Conservation (phyloP, 1,284 basidiomycete genomes). For the Tilletiopsis washingtonensis region DNA sequence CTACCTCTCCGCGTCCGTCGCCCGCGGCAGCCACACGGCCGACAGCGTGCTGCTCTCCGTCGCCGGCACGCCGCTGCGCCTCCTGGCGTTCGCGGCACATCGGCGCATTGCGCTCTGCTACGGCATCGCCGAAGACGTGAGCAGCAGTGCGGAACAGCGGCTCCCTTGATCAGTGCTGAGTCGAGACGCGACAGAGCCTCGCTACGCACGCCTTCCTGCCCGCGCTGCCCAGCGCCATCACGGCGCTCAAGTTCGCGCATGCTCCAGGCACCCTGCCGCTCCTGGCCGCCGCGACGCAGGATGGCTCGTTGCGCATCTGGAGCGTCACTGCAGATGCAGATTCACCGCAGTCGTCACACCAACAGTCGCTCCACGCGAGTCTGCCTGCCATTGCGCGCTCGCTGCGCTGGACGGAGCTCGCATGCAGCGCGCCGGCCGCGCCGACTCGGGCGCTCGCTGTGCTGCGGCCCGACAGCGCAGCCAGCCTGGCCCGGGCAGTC, state of each 20-base stretch:
- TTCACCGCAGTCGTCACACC: not conserved
- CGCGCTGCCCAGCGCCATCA: conserved; percentile 11
- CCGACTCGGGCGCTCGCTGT: conserved; percentile 22
- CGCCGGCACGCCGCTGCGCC: not conserved
- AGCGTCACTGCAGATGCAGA: not conserved
- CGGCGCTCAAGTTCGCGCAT: conserved; percentile 25
- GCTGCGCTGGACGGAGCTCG: not conserved
- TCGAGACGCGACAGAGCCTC: too few relatives aligned
- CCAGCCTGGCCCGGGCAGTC: not conserved
- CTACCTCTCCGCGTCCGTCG: not conserved
- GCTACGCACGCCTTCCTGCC: not conserved
- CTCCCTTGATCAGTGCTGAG: not conserved
- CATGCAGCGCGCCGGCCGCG: not conserved
- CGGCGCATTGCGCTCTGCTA: not conserved
- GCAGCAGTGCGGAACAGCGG: not conserved
- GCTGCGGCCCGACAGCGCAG: conserved; percentile 7
- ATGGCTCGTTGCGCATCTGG: not conserved
- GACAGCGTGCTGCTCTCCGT: not conserved
- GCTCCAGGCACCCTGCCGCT: conserved; percentile 6
- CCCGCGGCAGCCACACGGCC: not conserved
- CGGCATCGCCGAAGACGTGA: not conserved
- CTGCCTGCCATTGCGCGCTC: not conserved
- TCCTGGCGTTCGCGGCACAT: not conserved
- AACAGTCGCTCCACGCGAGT: not conserved
- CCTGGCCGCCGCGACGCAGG: conserved; percentile 1